A percentile compares a stretch with the other conserved stretches of the same genome.
Evolutionary conservation across 2,329 filamentous ascomycete species (phyloP).

Genomic region (Amesomyces nigricolor): DNA sequence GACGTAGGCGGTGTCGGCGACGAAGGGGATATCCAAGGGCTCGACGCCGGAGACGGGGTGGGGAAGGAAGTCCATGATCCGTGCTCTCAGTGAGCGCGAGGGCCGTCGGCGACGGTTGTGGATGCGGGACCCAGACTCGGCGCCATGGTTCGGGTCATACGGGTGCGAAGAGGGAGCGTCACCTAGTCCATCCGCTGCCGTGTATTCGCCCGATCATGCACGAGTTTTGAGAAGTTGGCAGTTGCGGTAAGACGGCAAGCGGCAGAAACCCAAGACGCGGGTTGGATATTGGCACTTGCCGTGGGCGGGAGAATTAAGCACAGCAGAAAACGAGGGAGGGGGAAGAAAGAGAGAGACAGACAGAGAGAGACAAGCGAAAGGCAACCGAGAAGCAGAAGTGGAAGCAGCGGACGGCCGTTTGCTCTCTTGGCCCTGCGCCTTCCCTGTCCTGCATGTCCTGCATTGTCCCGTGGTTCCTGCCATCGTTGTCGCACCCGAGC

Average conservation of each 20-base stretch:
- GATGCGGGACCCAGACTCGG: conserved; percentile 17
- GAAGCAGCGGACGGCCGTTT: neutral
- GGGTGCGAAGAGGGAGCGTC: neutral
- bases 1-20: conserved; percentile 22
- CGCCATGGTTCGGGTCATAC: conserved; percentile 15
- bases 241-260: neutral
- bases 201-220: neutral
- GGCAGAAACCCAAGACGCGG: neutral
- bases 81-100: conserved; percentile 12
- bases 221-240: neutral
- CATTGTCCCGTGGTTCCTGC: no score
- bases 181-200: neutral
- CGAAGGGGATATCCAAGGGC: conserved; percentile 23
- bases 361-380: neutral
- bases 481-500: neutral
- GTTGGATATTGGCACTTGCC: neutral
- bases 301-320: neutral
- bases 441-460: no score
- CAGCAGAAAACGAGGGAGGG: neutral
- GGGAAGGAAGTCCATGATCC: conserved; percentile 23
- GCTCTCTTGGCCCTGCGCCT: neutral
- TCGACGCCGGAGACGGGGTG: conserved; percentile 22
- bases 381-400: neutral
- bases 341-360: neutral
- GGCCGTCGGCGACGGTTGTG: conserved; percentile 15